Percentiles rank a stretch among this genome's conserved stretches.
phyloP scores from a whole-genome alignment of 768 basidiomycete genomes.

The Tulasnella sp. region DNA sequence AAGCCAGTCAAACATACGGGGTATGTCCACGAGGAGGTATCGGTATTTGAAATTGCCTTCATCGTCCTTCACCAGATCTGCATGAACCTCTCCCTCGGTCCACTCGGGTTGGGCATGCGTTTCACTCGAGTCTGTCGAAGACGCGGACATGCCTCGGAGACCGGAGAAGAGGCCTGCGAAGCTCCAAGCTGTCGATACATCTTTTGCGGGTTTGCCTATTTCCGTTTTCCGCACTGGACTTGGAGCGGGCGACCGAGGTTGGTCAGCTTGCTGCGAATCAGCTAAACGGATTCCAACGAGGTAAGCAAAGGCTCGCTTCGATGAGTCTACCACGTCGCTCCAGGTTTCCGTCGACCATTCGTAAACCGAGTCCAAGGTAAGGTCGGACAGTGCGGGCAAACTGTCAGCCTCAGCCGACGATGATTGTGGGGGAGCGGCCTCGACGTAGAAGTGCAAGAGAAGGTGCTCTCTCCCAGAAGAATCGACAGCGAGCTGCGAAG shows the following conservation, averaged over 20 bases:
- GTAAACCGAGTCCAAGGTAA: slow-evolving; percentile 8
- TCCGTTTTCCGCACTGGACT: slow-evolving; percentile 7
- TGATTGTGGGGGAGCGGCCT: slow-evolving; percentile 48
- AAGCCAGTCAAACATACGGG: slow-evolving; percentile 22
- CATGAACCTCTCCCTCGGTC: slow-evolving; percentile 30
- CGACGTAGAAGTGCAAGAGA: slow-evolving; percentile 79
- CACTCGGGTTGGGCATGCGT: neutral
- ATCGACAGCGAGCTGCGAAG: slow-evolving; percentile 72
- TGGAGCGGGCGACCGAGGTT: neutral
- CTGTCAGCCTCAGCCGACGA: neutral
- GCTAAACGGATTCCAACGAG: slow-evolving; percentile 58
- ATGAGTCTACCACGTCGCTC: slow-evolving; percentile 46
- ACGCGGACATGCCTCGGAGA: slow-evolving; percentile 9
- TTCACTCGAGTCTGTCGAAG: neutral
- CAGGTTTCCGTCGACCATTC: slow-evolving; percentile 42
- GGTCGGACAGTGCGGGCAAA: slow-evolving; percentile 8
- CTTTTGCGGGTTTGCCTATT: slow-evolving; percentile 13
- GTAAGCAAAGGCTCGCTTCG: slow-evolving; percentile 63
- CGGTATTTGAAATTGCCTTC: slow-evolving; percentile 30
- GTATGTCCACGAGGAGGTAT: slow-evolving; percentile 31
- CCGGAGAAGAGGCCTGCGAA: slow-evolving; percentile 28
- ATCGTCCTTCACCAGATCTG: slow-evolving; percentile 30
- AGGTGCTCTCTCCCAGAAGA: slow-evolving; percentile 74
- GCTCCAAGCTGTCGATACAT: slow-evolving; percentile 26
- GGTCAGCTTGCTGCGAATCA: neutral